A percentile compares a stretch with the other conserved stretches of the same genome.
These are phyloP conservation scores for Coleophoma cylindrospora DNA, from an alignment of 2,329 filamentous ascomycete genomes.

Conservation along the genomic window DNA sequence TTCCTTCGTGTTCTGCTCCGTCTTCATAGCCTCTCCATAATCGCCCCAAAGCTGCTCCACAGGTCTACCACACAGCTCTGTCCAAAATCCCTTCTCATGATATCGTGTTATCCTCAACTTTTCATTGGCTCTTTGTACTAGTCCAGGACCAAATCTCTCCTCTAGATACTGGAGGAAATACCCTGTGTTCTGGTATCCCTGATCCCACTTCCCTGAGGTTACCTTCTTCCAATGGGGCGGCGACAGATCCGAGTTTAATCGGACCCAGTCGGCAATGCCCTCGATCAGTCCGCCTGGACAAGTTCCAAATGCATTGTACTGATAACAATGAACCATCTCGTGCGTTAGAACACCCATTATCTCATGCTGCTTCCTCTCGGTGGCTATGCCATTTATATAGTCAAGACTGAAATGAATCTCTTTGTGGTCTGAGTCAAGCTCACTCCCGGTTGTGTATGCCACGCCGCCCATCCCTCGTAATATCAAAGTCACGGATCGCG, in stretches of 20 bases:
- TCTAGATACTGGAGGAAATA: conserved; percentile 91
- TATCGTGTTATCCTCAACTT: conserved; percentile 59
- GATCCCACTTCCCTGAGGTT: conserved; percentile 66
- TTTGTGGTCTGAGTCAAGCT: conserved; percentile 81
- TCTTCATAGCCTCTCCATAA: conserved; percentile 47
- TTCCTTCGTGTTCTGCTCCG: conserved; percentile 14
- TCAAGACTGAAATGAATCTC: conserved; percentile 82
- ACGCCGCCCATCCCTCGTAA: conserved; percentile 77
- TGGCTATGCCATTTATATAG: conserved; percentile 56
- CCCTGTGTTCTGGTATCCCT: conserved; percentile 83
- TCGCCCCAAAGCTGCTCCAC: conserved; percentile 70
- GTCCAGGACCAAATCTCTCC: conserved; percentile 52
- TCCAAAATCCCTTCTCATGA: conserved; percentile 63
- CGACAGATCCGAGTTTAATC: conserved; percentile 64
- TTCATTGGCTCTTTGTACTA: conserved; percentile 61
- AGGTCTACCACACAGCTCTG: conserved; percentile 57
- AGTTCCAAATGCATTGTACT: conserved; percentile 61
- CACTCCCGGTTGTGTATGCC: conserved; percentile 79
- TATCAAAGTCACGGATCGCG: conserved; percentile 80
- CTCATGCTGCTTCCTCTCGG: conserved; percentile 49
- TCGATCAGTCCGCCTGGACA: conserved; percentile 79
- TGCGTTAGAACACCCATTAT: conserved; percentile 82
- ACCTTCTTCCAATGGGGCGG: conserved; percentile 77
- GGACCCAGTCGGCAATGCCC: conserved; percentile 90
- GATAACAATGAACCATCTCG: conserved; percentile 93